Conservation (phyloP, 169 alveolate species). For the Plasmodium gonderi region DNA sequence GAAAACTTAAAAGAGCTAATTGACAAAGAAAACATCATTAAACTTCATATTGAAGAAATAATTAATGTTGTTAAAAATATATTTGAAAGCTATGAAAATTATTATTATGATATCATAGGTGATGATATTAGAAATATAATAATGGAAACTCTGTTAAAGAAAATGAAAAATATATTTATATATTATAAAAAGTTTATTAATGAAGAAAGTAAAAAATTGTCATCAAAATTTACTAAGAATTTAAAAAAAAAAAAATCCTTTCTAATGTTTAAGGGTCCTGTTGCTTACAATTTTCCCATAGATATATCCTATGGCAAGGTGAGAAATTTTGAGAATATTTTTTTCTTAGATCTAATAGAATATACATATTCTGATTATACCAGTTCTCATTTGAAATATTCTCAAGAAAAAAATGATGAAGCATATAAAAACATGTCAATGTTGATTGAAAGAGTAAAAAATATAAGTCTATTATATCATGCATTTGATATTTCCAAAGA, state of each 20-base stretch:
- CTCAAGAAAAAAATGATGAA: background rate
- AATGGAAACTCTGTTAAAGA: slow-evolving; percentile 32
- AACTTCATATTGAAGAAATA: slow-evolving; percentile 11
- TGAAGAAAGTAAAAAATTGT: slow-evolving; percentile 25
- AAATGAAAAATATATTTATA: slow-evolving; percentile 49
- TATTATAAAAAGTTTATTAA: slow-evolving; percentile 39
- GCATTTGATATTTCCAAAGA: slow-evolving; percentile 41
- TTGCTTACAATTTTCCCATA: slow-evolving; percentile 38
- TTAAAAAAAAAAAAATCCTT: slow-evolving; percentile 50
- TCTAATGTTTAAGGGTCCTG: slow-evolving; percentile 36
- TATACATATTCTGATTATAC: slow-evolving; percentile 42
- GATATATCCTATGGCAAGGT: slow-evolving; percentile 51
- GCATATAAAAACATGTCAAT: background rate
- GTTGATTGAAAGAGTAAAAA: slow-evolving; percentile 22
- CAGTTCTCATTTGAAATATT: slow-evolving; percentile 14
- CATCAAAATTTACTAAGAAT: slow-evolving; percentile 19
- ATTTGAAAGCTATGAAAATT: slow-evolving; percentile 27
- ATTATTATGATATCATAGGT: slow-evolving; percentile 48
- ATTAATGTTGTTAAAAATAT: slow-evolving; percentile 5
- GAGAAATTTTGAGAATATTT: slow-evolving; percentile 33
- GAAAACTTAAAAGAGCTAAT: slow-evolving; percentile 5
- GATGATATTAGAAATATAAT: slow-evolving; percentile 20
- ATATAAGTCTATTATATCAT: slow-evolving; percentile 30
- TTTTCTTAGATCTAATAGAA: slow-evolving; percentile 48
- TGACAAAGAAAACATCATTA: slow-evolving; percentile 37